Base-by-base conservation (phyloP, 2,329 filamentous ascomycete species). In the Daldinia sp. region DNA sequence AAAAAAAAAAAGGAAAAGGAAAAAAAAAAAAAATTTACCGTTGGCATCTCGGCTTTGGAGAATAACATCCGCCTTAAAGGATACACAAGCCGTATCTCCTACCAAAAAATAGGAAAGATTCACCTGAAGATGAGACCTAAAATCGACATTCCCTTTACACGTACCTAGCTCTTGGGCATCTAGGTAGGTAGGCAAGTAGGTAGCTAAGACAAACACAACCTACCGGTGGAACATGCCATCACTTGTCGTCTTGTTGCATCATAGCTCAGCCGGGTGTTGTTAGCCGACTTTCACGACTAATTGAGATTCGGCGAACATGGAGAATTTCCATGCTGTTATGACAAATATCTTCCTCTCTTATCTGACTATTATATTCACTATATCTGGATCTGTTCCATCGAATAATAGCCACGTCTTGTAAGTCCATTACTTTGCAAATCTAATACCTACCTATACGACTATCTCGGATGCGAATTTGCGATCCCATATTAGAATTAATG, bases 141-240 rank as follows among this genome's bases (percentile, higher is more conserved):
- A 7, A 32, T 32, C 27, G 32, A 41, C n/a, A 50, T 17, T 48
- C 27, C 52, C 45, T 32, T 39, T 29, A 8, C 43, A 23, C 27
- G 17, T 48, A 3, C 39, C 39, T 10, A 35, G n/a, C 13, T 17
- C n/a, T n/a, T n/a, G n/a, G n/a, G n/a, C 5, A 37, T 15, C 17
- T 41, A 41, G 17, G 3, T 41, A 21, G 10, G 39, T n/a, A n/a
- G n/a, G n/a, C n/a, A n/a, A n/a, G 19, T 25, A 41, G 17, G 21
- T 23, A 56, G 21, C 37, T 27, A 54, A 64, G 62, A 62, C 62
- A 64, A 52, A 25, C n/a, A 47, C n/a, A 21, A 41, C 25, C 13
- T 48, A 39, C 10, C 5, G 25, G 63, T 63, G 60, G 34, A 60
- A 66, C 60, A 66, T 62, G 37, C 15, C 43, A 51, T 32, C n/a